phyloP scores from a whole-genome alignment of 768 basidiomycete species.

The Mycena crocata region DNA sequence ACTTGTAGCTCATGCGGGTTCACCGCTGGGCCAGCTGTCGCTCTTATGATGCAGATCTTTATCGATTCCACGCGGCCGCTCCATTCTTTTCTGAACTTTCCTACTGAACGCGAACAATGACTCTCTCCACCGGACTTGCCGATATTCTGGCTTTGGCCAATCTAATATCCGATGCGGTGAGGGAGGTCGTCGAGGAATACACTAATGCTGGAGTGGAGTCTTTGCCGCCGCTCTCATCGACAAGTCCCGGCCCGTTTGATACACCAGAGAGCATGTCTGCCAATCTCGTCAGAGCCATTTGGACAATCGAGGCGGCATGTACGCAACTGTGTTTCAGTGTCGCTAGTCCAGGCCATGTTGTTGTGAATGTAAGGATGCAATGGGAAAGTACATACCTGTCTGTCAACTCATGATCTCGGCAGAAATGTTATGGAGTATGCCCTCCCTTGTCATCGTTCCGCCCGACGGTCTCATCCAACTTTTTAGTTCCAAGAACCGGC shows the following conservation, averaged over 20 bases:
- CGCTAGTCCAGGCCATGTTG: conserved; percentile 22
- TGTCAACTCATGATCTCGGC: not conserved
- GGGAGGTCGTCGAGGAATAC: conserved; percentile 43
- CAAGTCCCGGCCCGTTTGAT: conserved; percentile 42
- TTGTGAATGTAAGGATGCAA: conserved; percentile 25
- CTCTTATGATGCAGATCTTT: too few species aligned
- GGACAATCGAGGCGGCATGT: conserved; percentile 29
- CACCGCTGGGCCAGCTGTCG: too few species aligned
- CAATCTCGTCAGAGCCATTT: conserved; percentile 21
- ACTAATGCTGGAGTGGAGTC: conserved; percentile 32
- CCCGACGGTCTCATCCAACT: not conserved
- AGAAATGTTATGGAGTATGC: conserved; percentile 3
- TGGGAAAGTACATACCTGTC: not conserved
- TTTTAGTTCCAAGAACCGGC: conserved; percentile 39
- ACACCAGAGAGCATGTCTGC: conserved; percentile 11
- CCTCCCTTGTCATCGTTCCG: not conserved
- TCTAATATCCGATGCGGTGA: conserved; percentile 34
- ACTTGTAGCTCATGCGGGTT: too few species aligned
- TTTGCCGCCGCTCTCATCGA: conserved; percentile 46
- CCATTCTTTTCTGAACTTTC: too few species aligned
- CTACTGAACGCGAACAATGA: not conserved
- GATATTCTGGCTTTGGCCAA: conserved; percentile 7
- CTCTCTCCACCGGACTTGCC: not conserved
- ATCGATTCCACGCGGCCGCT: too few species aligned
- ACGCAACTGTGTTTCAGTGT: conserved; percentile 27